These are phyloP conservation scores for Carallia brachiata DNA, from an alignment of 345 rosid species.

Conservation along the genomic window DNA sequence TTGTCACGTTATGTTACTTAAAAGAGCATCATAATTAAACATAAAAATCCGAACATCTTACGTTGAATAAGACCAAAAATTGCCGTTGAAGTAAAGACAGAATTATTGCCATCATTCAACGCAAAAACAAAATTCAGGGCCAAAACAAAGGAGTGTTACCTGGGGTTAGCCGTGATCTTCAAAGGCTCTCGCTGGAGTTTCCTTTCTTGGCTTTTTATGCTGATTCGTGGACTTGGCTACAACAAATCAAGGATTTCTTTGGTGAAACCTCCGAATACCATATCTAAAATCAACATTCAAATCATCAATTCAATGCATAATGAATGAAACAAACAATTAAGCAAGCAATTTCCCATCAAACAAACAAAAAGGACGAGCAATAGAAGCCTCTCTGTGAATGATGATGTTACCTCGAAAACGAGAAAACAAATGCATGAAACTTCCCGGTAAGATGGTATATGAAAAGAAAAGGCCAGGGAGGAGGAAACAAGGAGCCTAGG, in stretches of 20 bases:
- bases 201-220: not conserved
- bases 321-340: not conserved
- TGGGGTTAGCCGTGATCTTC: not conserved
- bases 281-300: not conserved
- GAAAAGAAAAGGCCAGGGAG: not conserved
- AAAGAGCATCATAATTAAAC: not conserved
- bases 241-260: constrained; percentile 3
- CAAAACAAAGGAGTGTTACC: not conserved
- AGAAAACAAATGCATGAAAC: constrained; percentile 3
- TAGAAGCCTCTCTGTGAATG: not conserved
- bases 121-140: not conserved
- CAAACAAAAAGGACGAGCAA: not conserved
- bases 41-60: too few relatives aligned
- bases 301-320: not conserved
- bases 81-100: not conserved
- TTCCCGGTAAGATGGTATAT: not conserved
- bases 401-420: not conserved
- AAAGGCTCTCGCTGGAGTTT: not conserved
- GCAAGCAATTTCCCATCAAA: not conserved
- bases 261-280: not conserved
- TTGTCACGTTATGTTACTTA: too few relatives aligned
- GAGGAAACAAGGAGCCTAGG: not conserved
- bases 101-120: not conserved
- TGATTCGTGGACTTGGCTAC: not conserved
- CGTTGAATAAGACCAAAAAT: not conserved